These are phyloP conservation scores for Candida albicans DNA, from an alignment of 1,139 yeast species.

Conservation along the genomic window DNA sequence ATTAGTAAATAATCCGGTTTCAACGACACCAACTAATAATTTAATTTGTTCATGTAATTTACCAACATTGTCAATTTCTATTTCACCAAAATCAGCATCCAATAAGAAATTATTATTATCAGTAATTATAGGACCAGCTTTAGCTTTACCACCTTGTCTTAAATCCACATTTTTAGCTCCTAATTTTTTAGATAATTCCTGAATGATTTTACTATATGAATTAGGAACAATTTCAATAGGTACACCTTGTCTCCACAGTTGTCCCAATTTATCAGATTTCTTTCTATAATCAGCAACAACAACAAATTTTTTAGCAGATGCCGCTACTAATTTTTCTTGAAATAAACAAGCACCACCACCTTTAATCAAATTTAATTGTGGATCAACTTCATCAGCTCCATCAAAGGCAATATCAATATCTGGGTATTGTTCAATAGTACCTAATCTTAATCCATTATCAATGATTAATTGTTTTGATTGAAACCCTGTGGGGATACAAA, in stretches of 20 bases:
- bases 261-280: slow-evolving; percentile 65
- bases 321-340: slow-evolving; percentile 94
- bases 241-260: slow-evolving; percentile 84
- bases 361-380: slow-evolving; percentile 78
- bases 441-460: slow-evolving; percentile 75
- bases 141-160: slow-evolving; percentile 86
- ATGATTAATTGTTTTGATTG: slow-evolving; percentile 87
- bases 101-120: slow-evolving; percentile 93
- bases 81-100: slow-evolving; percentile 89
- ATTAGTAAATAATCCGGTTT: slow-evolving; percentile 81
- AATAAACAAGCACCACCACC: slow-evolving; percentile 99
- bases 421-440: slow-evolving; percentile 79
- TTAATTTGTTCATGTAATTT: slow-evolving; percentile 67
- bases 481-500: slow-evolving; percentile 95
- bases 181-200: slow-evolving; percentile 52
- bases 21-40: slow-evolving; percentile 88
- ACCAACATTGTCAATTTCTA: slow-evolving; percentile 60
- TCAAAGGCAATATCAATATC: slow-evolving; percentile 90
- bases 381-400: slow-evolving; percentile 97
- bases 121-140: slow-evolving; percentile 98
- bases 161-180: slow-evolving; percentile 69
- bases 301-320: slow-evolving; percentile 71
- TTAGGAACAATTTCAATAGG: slow-evolving; percentile 95
- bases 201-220: slow-evolving; percentile 74
- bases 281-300: slow-evolving; percentile 94